Evolutionary conservation across 805 yeast species (phyloP), one percentile per base, ranked within the genome.

Genomic region (Spathaspora arborariae): DNA sequence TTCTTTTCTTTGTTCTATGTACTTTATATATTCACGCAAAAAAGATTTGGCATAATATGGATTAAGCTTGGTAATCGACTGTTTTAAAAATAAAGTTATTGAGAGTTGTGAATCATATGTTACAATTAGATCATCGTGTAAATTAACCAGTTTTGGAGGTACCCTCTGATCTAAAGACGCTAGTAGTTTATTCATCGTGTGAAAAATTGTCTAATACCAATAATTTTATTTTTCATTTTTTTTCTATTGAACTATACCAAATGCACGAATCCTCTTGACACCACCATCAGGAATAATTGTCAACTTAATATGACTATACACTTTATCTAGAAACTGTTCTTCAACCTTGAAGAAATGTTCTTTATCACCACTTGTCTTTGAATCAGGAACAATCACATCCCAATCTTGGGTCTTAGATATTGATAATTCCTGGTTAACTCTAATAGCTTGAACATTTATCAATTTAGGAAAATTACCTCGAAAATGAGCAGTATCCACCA

Each of bases 251-350:
- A 68, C 62, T 26, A 71, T 72, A 37, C 97, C 98, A 57, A 80
- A 79, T 21, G 91, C 94, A 54, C 96, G 79, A 34, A 92, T 68
- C 63, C 99, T 80, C 74, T 92, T 92, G 46, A 90, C 88, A 50
- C 99, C 99, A 42, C 99, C 99, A 62, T 92, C 99, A 19, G 99
- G 99, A 53, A 90, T 85, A 64, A 92, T 85, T 8, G 87, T 81
- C 55, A 92, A 64, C 57, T 82, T 81, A 24, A 90, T 87, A 62
- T 90, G 96, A 8, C 90, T 78, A 56, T 64, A 79, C 1, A 65
- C 58, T 30, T 64, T 56, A n/a, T 52, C 52, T 10, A 39, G 20
- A 2, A 37, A 20, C n/a, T 37, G 10, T 3, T 15, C 24, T 8
- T 51, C 51, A 15, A 73, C 63, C 4, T 68, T 63, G 60, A 66